Percentiles rank a stretch among this genome's conserved stretches.
phyloP scores from a whole-genome alignment of 371 early-diverging fungal genomes.

The Circinella minor region DNA sequence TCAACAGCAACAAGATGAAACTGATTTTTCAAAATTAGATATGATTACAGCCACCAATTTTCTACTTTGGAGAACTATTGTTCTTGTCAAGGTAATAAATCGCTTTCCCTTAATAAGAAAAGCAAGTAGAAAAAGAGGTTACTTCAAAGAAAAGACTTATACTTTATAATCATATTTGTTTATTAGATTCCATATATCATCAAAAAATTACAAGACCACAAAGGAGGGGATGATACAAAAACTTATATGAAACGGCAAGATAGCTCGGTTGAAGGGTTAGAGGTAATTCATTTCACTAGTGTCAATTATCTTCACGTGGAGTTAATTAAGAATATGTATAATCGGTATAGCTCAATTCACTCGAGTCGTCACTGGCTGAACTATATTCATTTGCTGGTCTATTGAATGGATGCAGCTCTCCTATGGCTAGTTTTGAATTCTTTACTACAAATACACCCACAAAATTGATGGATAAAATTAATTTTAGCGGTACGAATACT shows the following conservation, averaged over 20 bases:
- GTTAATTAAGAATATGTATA: neutral
- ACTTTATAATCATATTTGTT: neutral
- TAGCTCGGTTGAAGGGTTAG: neutral
- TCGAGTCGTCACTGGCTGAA: constrained; percentile 46
- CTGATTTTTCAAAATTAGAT: constrained; percentile 18
- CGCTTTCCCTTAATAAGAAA: no score
- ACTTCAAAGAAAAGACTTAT: neutral
- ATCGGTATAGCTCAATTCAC: constrained; percentile 33
- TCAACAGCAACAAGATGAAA: neutral
- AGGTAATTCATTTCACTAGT: neutral
- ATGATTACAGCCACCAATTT: constrained; percentile 33
- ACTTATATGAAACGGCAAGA: neutral
- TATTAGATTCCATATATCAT: constrained; percentile 3
- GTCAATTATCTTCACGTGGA: neutral
- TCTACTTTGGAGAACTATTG: constrained; percentile 46
- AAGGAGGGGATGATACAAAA: constrained; percentile 2
- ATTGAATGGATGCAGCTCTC: constrained; percentile 48
- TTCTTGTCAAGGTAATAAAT: constrained; percentile 43
- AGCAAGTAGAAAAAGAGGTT: neutral
- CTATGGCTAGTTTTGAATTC: constrained; percentile 34
- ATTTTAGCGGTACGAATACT: constrained; percentile 15
- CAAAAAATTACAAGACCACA: neutral
- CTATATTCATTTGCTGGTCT: constrained; percentile 48
- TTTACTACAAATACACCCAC: constrained; percentile 35
- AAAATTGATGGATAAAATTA: constrained; percentile 28